Percentiles rank a stretch among this genome's conserved stretches.
Conservation (phyloP, 306 rosid genomes). For the Lotus japonicus region DNA sequence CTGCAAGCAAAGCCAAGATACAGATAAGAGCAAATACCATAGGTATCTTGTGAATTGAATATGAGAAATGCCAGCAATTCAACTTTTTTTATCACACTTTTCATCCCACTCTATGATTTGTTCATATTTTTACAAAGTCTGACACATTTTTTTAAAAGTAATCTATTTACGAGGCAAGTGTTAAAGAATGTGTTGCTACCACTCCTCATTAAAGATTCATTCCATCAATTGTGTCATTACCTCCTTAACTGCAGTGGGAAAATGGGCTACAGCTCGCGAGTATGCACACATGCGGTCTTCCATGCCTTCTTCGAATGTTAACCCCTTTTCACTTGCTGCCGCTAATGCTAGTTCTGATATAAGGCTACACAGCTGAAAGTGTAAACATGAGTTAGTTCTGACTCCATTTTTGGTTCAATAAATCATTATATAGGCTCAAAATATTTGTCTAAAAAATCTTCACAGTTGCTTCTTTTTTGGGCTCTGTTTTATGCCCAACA, state of each 20-base stretch:
- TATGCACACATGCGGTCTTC: conserved; percentile 89
- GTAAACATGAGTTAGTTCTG: conserved; percentile 9
- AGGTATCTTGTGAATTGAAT: not conserved
- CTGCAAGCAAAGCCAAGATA: conserved; percentile 38
- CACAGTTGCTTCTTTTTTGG: not conserved
- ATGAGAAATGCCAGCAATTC: too few relatives aligned
- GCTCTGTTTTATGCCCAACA: not conserved
- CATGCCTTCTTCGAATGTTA: conserved; percentile 64
- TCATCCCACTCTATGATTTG: too few relatives aligned
- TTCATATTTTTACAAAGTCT: too few relatives aligned
- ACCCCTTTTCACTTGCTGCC: conserved; percentile 68
- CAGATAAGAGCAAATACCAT: not conserved
- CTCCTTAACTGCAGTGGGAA: conserved; percentile 98
- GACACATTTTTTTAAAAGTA: too few relatives aligned
- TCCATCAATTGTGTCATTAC: conserved; percentile 25
- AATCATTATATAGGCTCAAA: not conserved
- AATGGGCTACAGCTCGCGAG: conserved; percentile 78
- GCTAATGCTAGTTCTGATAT: conserved; percentile 69
- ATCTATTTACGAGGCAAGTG: too few relatives aligned
- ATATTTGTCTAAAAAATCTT: not conserved
- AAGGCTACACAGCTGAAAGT: conserved; percentile 69
- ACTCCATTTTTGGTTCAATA: not conserved
- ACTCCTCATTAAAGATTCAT: not conserved
- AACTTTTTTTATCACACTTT: too few relatives aligned
- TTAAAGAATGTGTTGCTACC: too few relatives aligned